Conservation (phyloP, 1,139 yeast species). For the Kodamaea sp. region DNA sequence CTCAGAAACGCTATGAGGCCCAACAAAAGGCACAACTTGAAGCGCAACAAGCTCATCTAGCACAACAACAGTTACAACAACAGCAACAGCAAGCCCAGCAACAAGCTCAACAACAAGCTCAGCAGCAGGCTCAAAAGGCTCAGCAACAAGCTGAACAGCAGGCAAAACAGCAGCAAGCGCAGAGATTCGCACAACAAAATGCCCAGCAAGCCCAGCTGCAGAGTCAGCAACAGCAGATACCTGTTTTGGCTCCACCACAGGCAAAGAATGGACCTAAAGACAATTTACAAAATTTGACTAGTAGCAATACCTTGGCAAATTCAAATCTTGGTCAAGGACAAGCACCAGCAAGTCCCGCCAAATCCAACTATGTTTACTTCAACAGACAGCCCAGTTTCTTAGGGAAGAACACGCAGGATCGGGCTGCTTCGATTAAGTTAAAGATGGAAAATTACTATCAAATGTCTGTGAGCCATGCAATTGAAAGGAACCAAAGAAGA, state of each 20-base stretch:
- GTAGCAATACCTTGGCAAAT: conserved; percentile 14
- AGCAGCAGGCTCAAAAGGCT: conserved; percentile 6
- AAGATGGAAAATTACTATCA: conserved; percentile 74
- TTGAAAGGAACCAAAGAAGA: conserved; percentile 78
- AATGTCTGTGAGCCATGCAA: conserved; percentile 76
- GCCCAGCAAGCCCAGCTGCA: conserved; percentile 16
- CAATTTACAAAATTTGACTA: conserved; percentile 10
- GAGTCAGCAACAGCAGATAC: conserved; percentile 8
- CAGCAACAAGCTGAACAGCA: conserved; percentile 11
- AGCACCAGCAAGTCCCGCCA: conserved; percentile 10
- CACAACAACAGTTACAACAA: conserved; percentile 7
- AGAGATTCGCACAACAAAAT: conserved; percentile 15
- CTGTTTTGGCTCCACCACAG: conserved; percentile 10
- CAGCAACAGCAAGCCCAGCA: conserved; percentile 8
- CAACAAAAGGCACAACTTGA: conserved; percentile 13
- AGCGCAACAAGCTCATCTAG: conserved; percentile 8
- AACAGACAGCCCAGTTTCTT: conserved; percentile 84
- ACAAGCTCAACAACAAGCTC: conserved; percentile 12
- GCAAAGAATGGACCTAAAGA: conserved; percentile 1
- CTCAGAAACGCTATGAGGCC: conserved; percentile 17
- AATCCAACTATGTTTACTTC: conserved; percentile 61
- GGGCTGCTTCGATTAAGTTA: conserved; percentile 70
- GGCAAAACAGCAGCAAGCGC: conserved; percentile 14
- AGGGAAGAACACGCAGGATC: conserved; percentile 66
- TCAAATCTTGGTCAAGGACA: conserved; percentile 12